phyloP scores from a whole-genome alignment of 495 filamentous ascomycete genomes.

The Friedmanniomyces simplex region DNA sequence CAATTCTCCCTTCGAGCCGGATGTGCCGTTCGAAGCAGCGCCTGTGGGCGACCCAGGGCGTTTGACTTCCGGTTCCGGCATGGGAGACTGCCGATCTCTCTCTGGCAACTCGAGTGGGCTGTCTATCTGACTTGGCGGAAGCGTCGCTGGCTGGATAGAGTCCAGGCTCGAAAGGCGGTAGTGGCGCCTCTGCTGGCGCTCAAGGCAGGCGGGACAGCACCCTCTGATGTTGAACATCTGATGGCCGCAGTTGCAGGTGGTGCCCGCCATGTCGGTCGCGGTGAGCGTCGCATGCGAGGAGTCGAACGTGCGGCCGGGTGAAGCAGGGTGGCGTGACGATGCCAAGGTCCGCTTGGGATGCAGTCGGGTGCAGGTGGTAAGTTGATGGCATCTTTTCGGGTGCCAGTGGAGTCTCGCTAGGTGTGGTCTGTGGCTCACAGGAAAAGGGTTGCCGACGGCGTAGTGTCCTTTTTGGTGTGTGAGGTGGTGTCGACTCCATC shows the following conservation, averaged over 20 bases:
- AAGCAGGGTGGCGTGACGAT: background rate
- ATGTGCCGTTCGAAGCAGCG: background rate
- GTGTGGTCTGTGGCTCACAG: background rate
- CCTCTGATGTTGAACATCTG: background rate
- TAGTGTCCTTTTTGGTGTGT: background rate
- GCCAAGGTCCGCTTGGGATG: background rate
- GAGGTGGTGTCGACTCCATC: constrained; percentile 1
- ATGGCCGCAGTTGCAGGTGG: constrained; percentile 1
- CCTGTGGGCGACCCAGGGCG: background rate
- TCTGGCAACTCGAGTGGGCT: background rate
- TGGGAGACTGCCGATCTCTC: background rate
- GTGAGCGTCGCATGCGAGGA: background rate
- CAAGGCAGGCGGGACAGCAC: constrained; percentile 1
- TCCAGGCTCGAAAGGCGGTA: background rate
- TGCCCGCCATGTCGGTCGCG: background rate
- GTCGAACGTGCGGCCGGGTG: background rate
- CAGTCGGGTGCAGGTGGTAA: background rate
- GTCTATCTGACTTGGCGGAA: background rate
- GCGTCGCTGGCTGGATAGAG: background rate
- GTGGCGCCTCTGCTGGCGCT: constrained; percentile 3
- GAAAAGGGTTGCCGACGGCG: background rate
- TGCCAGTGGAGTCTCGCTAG: background rate
- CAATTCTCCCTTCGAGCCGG: background rate
- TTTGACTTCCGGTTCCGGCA: background rate
- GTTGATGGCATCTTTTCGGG: background rate